Conservation (phyloP, 129 eudicot species). For the Pulicaria dysenterica region DNA sequence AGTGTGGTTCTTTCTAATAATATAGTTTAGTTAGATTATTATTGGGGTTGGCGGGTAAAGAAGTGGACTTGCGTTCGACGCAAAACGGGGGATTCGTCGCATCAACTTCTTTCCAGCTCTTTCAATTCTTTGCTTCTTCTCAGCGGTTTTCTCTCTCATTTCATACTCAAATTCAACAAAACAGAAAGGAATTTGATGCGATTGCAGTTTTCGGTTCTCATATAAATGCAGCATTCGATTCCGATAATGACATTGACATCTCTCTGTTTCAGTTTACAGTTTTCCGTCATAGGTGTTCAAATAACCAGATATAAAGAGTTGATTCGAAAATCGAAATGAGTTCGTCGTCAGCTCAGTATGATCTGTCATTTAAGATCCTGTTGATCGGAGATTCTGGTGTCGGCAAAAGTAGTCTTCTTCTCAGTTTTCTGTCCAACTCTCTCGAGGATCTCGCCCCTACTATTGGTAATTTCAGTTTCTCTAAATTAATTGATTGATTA, state of each 20-base stretch:
- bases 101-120: not conserved
- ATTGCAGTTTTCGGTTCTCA: not conserved
- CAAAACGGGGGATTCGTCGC: constrained; percentile 13
- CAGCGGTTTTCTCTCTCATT: constrained; percentile 11
- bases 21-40: too few species aligned
- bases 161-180: not conserved
- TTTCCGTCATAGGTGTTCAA: not conserved
- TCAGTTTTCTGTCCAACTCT: constrained; percentile 56
- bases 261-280: not conserved
- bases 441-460: constrained; percentile 64
- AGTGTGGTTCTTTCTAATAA: too few species aligned
- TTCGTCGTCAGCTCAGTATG: constrained; percentile 53
- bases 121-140: not conserved
- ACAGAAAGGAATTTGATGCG: constrained; percentile 9
- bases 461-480: constrained; percentile 44
- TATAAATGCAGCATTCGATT: constrained; percentile 7
- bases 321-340: constrained; percentile 34
- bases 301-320: not conserved
- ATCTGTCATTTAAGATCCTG: constrained; percentile 75
- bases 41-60: not conserved
- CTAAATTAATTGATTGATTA: not conserved
- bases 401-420: constrained; percentile 74
- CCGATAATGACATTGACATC: not conserved
- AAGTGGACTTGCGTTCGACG: not conserved
- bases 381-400: constrained; percentile 80